A percentile compares a stretch with the other conserved stretches of the same genome.
Conservation (phyloP, 1,284 basidiomycete genomes). For the Cystobasidium pallidum region DNA sequence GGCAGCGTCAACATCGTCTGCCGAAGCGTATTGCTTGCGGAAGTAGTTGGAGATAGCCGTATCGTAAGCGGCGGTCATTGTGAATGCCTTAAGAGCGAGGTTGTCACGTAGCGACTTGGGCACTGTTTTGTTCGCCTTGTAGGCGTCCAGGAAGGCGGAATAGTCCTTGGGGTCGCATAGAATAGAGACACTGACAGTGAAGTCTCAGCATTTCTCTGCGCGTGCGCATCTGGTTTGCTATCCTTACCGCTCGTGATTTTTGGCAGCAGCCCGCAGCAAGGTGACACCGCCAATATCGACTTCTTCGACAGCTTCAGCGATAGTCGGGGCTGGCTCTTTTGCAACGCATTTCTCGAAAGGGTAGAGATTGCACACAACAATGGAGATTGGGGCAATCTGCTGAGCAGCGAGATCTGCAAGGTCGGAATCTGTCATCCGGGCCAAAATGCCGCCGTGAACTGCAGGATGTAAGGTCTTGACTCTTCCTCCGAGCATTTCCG, state of each 20-base stretch:
- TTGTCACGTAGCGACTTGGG: slow-evolving; percentile 72
- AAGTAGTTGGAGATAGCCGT: slow-evolving; percentile 96
- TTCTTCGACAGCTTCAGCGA: slow-evolving; percentile 93
- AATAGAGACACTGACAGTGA: slow-evolving; percentile 71
- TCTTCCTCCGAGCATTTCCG: slow-evolving; percentile 98
- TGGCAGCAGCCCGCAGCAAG: slow-evolving; percentile 94
- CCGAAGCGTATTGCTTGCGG: slow-evolving; percentile 88
- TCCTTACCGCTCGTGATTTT: slow-evolving; percentile 76
- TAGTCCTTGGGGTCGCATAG: slow-evolving; percentile 96
- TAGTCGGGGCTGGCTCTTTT: slow-evolving; percentile 80
- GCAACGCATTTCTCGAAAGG: slow-evolving; percentile 89
- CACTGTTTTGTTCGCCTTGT: slow-evolving; percentile 69
- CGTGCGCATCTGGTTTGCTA: no score
- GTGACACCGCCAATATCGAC: slow-evolving; percentile 99
- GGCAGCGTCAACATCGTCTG: slow-evolving; percentile 62
- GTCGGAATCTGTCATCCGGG: slow-evolving; percentile 83
- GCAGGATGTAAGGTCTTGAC: slow-evolving; percentile 99
- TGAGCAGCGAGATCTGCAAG: slow-evolving; percentile 78
- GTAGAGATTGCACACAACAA: slow-evolving; percentile 99
- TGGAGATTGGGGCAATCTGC: slow-evolving; percentile 82
- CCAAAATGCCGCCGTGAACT: slow-evolving; percentile 95
- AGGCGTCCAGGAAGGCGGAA: slow-evolving; percentile 74
- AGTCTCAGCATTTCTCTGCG: no score
- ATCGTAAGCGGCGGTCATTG: slow-evolving; percentile 93
- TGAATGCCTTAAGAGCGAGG: slow-evolving; percentile 95